phyloP scores from a whole-genome alignment of 1,284 basidiomycete species.

The Pulchroboletus neoregius region DNA sequence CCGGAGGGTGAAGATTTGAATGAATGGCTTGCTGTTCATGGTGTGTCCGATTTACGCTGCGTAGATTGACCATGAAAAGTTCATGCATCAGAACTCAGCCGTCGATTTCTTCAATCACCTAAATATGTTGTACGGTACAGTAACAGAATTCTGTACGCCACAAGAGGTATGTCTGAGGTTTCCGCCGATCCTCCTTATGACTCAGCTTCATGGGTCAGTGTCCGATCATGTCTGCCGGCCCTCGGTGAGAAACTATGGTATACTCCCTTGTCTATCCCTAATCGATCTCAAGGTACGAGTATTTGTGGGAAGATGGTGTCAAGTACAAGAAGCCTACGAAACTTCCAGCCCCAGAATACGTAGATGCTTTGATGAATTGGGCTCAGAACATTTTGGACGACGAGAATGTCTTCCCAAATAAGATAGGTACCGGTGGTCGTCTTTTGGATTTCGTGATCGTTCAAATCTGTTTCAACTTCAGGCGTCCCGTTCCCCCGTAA shows the following conservation, averaged over 20 bases:
- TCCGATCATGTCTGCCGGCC: conserved; percentile 98
- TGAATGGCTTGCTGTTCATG: conserved; percentile 96
- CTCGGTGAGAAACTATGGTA: conserved; percentile 58
- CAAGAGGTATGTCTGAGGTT: conserved; percentile 63
- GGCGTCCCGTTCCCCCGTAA: conserved; percentile 90
- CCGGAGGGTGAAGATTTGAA: conserved; percentile 94
- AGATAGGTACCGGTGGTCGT: conserved; percentile 63
- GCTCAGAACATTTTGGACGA: conserved; percentile 92
- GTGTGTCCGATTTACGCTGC: conserved; percentile 44
- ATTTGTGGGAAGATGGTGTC: conserved; percentile 96
- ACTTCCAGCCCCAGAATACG: conserved; percentile 92
- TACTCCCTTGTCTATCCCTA: conserved; percentile 9
- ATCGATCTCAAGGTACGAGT: conserved; percentile 68
- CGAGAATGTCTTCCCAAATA: conserved; percentile 90
- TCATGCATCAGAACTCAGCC: conserved; percentile 44
- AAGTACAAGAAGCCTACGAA: conserved; percentile 93
- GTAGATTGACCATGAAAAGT: not conserved
- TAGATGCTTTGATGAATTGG: conserved; percentile 99
- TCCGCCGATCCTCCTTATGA: conserved; percentile 11
- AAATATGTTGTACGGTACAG: conserved; percentile 94
- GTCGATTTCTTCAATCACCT: conserved; percentile 96
- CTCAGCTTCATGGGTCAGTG: conserved; percentile 52
- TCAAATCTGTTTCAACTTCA: conserved; percentile 29
- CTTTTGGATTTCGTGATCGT: not conserved
- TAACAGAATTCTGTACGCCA: conserved; percentile 95